phyloP scores from a whole-genome alignment of 2,329 filamentous ascomycete species.

The Trichoderma lentiforme region DNA sequence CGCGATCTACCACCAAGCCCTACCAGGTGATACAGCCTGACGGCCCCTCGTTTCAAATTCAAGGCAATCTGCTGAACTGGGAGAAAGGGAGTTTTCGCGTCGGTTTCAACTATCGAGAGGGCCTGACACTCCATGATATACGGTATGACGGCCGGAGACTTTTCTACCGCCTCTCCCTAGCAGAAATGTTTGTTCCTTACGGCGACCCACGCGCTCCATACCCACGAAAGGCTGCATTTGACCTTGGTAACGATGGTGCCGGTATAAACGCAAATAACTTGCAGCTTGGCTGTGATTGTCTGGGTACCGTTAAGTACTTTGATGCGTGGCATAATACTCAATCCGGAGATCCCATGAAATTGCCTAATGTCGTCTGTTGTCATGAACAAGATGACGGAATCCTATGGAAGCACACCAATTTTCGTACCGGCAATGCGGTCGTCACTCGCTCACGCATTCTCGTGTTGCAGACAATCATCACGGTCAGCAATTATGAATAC shows the following conservation, averaged over 20 bases:
- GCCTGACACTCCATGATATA: conserved; percentile 65
- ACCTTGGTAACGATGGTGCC: conserved; percentile 65
- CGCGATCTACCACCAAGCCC: neutral
- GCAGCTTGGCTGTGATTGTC: conserved; percentile 62
- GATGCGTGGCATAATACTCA: conserved; percentile 16
- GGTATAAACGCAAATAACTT: conserved; percentile 66
- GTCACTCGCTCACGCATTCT: conserved; percentile 55
- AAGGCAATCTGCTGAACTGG: neutral
- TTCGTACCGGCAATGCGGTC: conserved; percentile 53
- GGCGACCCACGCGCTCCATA: conserved; percentile 46
- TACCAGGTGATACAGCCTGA: neutral
- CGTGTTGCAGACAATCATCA: conserved; percentile 60
- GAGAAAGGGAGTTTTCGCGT: neutral
- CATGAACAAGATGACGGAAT: conserved; percentile 48
- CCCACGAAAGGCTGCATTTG: conserved; percentile 66
- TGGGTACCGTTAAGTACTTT: conserved; percentile 46
- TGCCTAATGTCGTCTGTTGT: conserved; percentile 34
- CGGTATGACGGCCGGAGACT: conserved; percentile 62
- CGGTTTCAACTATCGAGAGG: conserved; percentile 47
- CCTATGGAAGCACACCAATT: conserved; percentile 61
- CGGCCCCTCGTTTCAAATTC: neutral
- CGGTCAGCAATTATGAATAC: conserved; percentile 62
- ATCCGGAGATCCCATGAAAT: conserved; percentile 18
- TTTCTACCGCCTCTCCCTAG: conserved; percentile 15
- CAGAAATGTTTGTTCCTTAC: neutral